Evolutionary conservation across 441 rosid species (phyloP).

Genomic region (Kokia cookei): DNA sequence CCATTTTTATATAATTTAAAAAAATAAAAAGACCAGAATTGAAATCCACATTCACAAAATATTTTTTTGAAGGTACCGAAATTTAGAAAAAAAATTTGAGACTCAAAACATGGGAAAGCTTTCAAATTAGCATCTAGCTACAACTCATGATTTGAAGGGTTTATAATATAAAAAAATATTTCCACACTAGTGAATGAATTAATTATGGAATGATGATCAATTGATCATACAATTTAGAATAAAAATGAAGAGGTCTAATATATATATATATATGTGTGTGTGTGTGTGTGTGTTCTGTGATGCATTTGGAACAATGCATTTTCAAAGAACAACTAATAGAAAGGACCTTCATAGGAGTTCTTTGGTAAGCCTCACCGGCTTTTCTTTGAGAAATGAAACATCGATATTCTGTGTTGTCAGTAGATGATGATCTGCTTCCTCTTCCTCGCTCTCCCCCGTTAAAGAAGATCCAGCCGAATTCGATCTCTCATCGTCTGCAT

Average conservation of each 20-base stretch:
- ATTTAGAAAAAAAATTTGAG: too few relatives aligned
- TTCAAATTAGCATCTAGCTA: neutral
- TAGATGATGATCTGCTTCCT: conserved; percentile 48
- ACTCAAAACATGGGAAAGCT: neutral
- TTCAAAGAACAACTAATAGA: neutral
- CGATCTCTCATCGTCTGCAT: conserved; percentile 33
- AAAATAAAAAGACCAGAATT: too few relatives aligned
- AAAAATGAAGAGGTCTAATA: conserved; percentile 2
- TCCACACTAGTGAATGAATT: neutral
- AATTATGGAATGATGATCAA: neutral
- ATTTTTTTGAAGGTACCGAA: too few relatives aligned
- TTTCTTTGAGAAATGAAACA: conserved; percentile 47
- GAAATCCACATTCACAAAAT: too few relatives aligned
- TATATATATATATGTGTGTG: neutral
- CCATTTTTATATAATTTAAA: too few relatives aligned
- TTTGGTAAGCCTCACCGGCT: conserved; percentile 47
- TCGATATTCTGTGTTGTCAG: conserved; percentile 44
- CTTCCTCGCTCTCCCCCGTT: conserved; percentile 32
- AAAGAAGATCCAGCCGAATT: conserved; percentile 33
- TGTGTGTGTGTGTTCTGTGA: neutral
- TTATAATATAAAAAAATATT: neutral
- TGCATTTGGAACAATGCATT: neutral
- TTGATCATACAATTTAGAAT: neutral
- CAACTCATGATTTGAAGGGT: conserved; percentile 2
- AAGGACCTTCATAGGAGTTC: conserved; percentile 30